Percentiles rank a stretch among this genome's conserved stretches.
These are phyloP conservation scores for Aspergillus sclerotiicarbonarius DNA, from an alignment of 495 filamentous ascomycete genomes.

Conservation along the genomic window DNA sequence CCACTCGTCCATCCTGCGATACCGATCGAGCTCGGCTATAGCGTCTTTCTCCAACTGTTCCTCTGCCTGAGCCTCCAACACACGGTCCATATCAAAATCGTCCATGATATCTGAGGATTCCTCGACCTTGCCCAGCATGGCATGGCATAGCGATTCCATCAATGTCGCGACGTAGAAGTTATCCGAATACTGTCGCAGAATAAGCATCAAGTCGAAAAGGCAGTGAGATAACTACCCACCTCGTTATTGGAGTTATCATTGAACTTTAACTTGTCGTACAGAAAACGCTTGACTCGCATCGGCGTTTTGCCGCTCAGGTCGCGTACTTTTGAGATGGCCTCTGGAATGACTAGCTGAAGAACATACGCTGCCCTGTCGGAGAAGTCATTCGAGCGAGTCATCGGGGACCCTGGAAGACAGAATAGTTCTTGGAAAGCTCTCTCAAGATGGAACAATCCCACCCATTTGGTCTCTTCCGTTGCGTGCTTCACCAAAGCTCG, in stretches of 20 bases:
- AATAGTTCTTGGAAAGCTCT: slow-evolving; percentile 85
- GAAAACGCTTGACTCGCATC: slow-evolving; percentile 67
- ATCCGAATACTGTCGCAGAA: slow-evolving; percentile 63
- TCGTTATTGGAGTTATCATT: slow-evolving; percentile 91
- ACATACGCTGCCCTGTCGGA: slow-evolving; percentile 76
- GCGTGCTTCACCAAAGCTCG: slow-evolving; percentile 72
- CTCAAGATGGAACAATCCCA: slow-evolving; percentile 80
- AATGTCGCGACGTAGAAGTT: slow-evolving; percentile 80
- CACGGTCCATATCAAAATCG: slow-evolving; percentile 47
- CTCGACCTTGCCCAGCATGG: slow-evolving; percentile 58
- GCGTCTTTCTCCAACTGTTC: slow-evolving; percentile 66
- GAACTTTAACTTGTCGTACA: slow-evolving; percentile 83
- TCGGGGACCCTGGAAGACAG: slow-evolving; percentile 68
- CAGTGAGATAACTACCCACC: slow-evolving; percentile 32
- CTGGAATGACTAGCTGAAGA: slow-evolving; percentile 76
- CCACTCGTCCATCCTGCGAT: slow-evolving; percentile 92
- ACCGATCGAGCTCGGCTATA: slow-evolving; percentile 82
- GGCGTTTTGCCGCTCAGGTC: slow-evolving; percentile 76
- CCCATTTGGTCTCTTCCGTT: slow-evolving; percentile 64
- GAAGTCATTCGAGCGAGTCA: slow-evolving; percentile 88
- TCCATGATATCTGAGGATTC: slow-evolving; percentile 38
- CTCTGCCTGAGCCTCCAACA: slow-evolving; percentile 56
- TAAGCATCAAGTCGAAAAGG: slow-evolving; percentile 12
- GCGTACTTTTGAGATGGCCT: slow-evolving; percentile 73
- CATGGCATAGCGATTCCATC: slow-evolving; percentile 75